Evolutionary conservation across 2,329 filamentous ascomycete genomes (phyloP), one percentile per base, ranked within the genome.

Genomic region (Byssochlamys sp.): DNA sequence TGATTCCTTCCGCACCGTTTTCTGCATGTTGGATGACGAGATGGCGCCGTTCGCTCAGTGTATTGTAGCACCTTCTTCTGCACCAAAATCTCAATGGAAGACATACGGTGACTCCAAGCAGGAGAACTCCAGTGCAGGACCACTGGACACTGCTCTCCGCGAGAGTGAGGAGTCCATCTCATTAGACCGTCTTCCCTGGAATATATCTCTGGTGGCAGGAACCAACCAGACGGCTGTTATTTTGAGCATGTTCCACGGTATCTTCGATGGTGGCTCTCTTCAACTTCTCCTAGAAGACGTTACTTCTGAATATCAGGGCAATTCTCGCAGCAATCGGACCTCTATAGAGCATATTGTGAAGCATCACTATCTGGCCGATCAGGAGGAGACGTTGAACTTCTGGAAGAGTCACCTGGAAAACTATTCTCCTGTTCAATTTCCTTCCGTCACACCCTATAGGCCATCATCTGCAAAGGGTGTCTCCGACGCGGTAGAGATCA

Each of bases 171-270:
- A 61, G 1, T 57, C 58, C 0, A 65, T 69, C 26, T 52, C n/a
- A 5, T 49, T 68, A n/a, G 54, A 31, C 14, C 53, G 29, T 2
- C 60, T 60, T 1, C 64, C 66, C 1, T 69, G 65, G 59, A 66
- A 64, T 48, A 19, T 71, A 1, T 63, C 68, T 12, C 45, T 69
- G 2, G 28, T 68, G 4, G 52, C 56, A 27, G 56, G 59, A 1
- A 29, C 49, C 1, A n/a, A 48, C 12, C 35, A 54, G 1, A 55
- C 57, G 0, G 29, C 63, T 4, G 51, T 72, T 9, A 55, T 71
- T n/a, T 58, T 73, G 28, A 69, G 70, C 60, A 67, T 73, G 58
- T 70, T 72, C 24, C 72, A 74, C 59, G 72, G 71, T 26, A 68
- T 74, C 12, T 73, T 71, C 51, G 71, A 74, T 51, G 72, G 71